Evolutionary conservation across 768 basidiomycete genomes (phyloP), one percentile per base, ranked within the genome.

Genomic region (Pholiota microspora): DNA sequence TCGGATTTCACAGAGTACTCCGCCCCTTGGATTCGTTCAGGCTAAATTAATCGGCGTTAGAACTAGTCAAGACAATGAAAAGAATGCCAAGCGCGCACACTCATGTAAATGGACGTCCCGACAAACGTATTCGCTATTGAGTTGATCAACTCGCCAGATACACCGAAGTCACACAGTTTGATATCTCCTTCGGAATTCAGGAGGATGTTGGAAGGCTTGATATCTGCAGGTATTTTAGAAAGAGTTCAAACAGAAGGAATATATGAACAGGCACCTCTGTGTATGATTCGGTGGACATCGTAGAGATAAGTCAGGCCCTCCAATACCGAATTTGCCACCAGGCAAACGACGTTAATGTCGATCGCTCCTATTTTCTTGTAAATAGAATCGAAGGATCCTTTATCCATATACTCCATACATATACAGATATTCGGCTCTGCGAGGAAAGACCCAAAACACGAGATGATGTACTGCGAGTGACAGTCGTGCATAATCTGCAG

Each of bases 401-500:
- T 94, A 78, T 96, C 89, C 92, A 91, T 90, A 69, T 74, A 91
- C 67, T 99, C 97, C 87, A 99, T 98, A 74, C 95, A 98, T 38
- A 98, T 96, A 71, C 96, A 97, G 67, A 99, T 96, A 64, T 98
- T 98, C 6, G 97, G 96, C 66, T 99, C 97, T 0, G 89, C 85
- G 38, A 98, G 76, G 75, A 94, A 99, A 35, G 97, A 96, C 52
- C 97, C 97, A 67, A 88, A 96, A 75, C 98, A 98, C 1, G 92
- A 94, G 61, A 99, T 90, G 69, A 99, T 99, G 72, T 93, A 92
- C 38, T 81, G 82, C 6, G 92, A 95, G 57, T 88, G 80, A 70
- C 96, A 98, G 70, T 97, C 91, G 68, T 98, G 93, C 95, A 98
- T 94, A 76, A 99, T 99, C 63, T 98, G 95, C 57, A 99, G 77